Evolutionary conservation across 2,329 filamentous ascomycete genomes (phyloP).

Genomic region (Incumbomyces delicatus): DNA sequence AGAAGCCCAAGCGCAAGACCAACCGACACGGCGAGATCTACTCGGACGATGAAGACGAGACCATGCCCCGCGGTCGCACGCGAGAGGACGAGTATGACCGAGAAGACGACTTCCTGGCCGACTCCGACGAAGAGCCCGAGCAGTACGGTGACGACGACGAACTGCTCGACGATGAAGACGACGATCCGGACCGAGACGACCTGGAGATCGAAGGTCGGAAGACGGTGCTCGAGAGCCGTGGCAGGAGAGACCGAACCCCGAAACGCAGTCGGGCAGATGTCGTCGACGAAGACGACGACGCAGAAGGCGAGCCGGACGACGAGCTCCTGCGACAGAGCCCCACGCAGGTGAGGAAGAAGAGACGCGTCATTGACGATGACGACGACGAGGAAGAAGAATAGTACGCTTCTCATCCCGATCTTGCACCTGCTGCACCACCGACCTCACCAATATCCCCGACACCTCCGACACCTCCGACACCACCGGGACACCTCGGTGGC

Average conservation of each 20-base stretch:
- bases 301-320: conserved; percentile 12
- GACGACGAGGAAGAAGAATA: conserved; percentile 15
- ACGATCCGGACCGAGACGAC: conserved; percentile 32
- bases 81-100: conserved; percentile 77
- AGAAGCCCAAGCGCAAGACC: conserved; percentile 27
- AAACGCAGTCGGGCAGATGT: conserved; percentile 11
- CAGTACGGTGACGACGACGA: conserved; percentile 35
- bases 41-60: conserved; percentile 41
- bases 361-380: conserved; percentile 20
- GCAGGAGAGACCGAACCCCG: conserved; percentile 12
- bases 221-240: conserved; percentile 16
- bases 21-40: conserved; percentile 41
- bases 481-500: too few relatives aligned
- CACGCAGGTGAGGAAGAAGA: conserved; percentile 19
- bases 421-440: too few relatives aligned
- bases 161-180: conserved; percentile 28
- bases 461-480: too few relatives aligned
- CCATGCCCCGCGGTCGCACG: conserved; percentile 34
- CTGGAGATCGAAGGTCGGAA: conserved; percentile 23
- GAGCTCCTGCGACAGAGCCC: conserved; percentile 12
- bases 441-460: too few relatives aligned
- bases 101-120: conserved; percentile 64
- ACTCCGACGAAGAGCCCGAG: conserved; percentile 40
- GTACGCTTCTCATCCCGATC: not conserved
- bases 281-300: conserved; percentile 12